Base-by-base conservation (phyloP, 805 yeast species). In the Ogataea henricii region DNA sequence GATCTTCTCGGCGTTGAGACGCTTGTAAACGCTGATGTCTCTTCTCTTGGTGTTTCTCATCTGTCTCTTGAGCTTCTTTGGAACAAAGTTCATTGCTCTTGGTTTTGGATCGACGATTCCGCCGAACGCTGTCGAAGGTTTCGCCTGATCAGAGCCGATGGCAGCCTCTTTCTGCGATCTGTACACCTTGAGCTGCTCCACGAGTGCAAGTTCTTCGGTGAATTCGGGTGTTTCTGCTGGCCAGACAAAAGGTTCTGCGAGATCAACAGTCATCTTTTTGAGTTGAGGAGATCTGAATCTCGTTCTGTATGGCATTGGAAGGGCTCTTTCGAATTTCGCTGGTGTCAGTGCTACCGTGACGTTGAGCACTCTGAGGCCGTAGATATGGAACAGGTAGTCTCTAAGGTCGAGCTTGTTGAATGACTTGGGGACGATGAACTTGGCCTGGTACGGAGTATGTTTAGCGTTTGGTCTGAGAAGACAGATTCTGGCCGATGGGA, bases 371-470 rank as follows among this genome's bases (percentile, higher is more conserved):
- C 97, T 78, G 51, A 94, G 75, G 2, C 96, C 97, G 63, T 94
- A 94, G 4, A 94, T 74, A 59, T 91, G 83, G 79, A 83, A 94
- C 53, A 94, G 74, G 64, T 94, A 94, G 70, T 94, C 99, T 67
- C 99, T 81, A 52, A 94, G 76, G 67, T 92, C 98, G 71, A 94
- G 75, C 67, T 91, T 92, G 74, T 94, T 94, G 77, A 94, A 91
- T 46, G 88, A 81, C 62, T 87, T 82, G 13, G 99, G 99, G 16
- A 95, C 99, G 54, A 88, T 81, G 69, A 94, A 94, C 66, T 89
- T 90, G 42, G 98, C 98, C 69, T 90, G 97, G 70, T 87, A 91
- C 40, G 99, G 99, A 0, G 97, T 87, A 69, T 89, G 96, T 63
- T 88, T 88, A n/a, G 98, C 97, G 61, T 87, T 87, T 36, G 97